Conservation (phyloP, 768 basidiomycete genomes). For the Tylopilus vinaceipallidus region DNA sequence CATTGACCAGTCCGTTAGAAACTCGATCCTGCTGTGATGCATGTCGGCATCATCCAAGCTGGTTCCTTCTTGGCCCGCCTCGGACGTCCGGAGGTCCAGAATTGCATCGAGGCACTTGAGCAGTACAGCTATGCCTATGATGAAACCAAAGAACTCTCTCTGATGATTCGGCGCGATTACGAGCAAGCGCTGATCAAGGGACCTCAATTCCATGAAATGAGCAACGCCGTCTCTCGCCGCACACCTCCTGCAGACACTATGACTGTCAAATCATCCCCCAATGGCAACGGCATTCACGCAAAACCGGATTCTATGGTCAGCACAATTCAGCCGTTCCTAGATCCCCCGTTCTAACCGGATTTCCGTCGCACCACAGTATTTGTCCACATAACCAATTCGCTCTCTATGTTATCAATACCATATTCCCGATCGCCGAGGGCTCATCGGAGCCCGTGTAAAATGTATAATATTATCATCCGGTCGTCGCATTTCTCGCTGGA, state of each 20-base stretch:
- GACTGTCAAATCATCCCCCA: conserved; percentile 11
- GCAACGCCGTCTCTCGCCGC: conserved; percentile 30
- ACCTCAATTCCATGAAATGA: conserved; percentile 41
- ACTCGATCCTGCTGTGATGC: conserved; percentile 87
- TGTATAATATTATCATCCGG: conserved; percentile 25
- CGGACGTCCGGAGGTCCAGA: conserved; percentile 79
- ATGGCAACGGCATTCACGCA: conserved; percentile 14
- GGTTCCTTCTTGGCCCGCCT: conserved; percentile 78
- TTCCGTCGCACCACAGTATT: conserved; percentile 17
- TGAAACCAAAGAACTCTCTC: conserved; percentile 76
- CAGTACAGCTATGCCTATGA: conserved; percentile 90
- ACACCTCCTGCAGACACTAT: conserved; percentile 16
- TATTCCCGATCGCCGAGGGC: conserved; percentile 18
- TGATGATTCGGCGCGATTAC: conserved; percentile 55
- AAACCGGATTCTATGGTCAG: conserved; percentile 24
- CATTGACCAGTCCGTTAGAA: conserved; percentile 40
- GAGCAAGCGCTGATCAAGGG: conserved; percentile 40
- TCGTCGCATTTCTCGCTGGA: conserved; percentile 11
- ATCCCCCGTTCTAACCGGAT: conserved; percentile 13
- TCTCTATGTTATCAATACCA: conserved; percentile 26
- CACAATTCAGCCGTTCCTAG: neutral
- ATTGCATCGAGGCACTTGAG: conserved; percentile 81
- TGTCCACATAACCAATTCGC: conserved; percentile 19
- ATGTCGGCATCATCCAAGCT: conserved; percentile 81
- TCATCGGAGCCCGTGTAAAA: conserved; percentile 20